Evolutionary conservation across 495 filamentous ascomycete species (phyloP).

Genomic region (Hyaloscypha hepaticicola): DNA sequence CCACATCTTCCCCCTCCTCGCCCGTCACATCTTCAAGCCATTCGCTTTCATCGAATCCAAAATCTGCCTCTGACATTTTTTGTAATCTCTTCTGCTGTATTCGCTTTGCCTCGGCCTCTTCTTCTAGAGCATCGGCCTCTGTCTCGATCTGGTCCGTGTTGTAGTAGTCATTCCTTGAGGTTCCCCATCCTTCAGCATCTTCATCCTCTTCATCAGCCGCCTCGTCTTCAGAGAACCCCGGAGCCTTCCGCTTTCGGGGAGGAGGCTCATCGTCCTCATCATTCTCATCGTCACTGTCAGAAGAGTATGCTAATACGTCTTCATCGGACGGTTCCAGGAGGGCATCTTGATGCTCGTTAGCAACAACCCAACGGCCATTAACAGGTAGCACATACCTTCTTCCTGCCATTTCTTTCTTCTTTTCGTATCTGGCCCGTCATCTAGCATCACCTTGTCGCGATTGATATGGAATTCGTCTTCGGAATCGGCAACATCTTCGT

Average conservation of each 20-base stretch:
- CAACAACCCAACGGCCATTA: constrained; percentile 16
- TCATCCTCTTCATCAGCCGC: constrained; percentile 54
- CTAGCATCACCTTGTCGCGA: constrained; percentile 80
- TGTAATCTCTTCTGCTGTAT: constrained; percentile 86
- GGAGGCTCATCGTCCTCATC: constrained; percentile 39
- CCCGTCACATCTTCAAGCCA: constrained; percentile 57
- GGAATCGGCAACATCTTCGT: constrained; percentile 83
- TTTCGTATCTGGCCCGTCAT: constrained; percentile 76
- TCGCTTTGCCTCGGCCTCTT: constrained; percentile 84
- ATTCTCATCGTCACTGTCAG: constrained; percentile 52
- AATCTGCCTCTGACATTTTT: constrained; percentile 85
- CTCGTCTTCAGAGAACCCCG: constrained; percentile 32
- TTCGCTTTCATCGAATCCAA: constrained; percentile 84
- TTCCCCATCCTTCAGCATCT: constrained; percentile 73
- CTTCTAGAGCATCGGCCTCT: constrained; percentile 85
- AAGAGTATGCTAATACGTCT: constrained; percentile 72
- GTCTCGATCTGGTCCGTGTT: constrained; percentile 87
- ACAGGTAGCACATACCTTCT: constrained; percentile 45
- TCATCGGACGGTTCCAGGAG: constrained; percentile 76
- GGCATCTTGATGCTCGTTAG: constrained; percentile 35
- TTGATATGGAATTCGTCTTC: constrained; percentile 88
- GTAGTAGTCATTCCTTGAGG: constrained; percentile 88
- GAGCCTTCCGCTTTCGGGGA: constrained; percentile 31
- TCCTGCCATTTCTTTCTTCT: constrained; percentile 64
- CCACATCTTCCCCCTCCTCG: constrained; percentile 50